Conservation (phyloP, 306 rosid species). For the Lithocarpus polystachyus region DNA sequence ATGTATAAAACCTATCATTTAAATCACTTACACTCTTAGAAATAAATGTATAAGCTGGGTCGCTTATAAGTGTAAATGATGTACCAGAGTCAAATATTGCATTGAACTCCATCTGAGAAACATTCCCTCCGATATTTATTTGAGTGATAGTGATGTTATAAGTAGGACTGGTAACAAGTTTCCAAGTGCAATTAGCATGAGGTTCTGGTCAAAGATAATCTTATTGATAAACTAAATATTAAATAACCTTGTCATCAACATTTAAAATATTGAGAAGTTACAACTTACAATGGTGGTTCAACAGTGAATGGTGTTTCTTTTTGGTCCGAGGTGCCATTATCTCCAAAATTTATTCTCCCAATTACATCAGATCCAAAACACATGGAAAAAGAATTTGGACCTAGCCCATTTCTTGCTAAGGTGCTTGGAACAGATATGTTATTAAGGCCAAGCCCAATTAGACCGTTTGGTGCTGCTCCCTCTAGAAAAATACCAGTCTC, state of each 20-base stretch:
- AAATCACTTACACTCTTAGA: constrained; percentile 50
- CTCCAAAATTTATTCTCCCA: constrained; percentile 89
- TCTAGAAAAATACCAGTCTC: constrained; percentile 66
- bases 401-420: constrained; percentile 59
- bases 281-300: constrained; percentile 42
- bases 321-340: constrained; percentile 55
- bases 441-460: constrained; percentile 79
- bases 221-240: neutral
- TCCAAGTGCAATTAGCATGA: neutral
- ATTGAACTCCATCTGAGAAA: constrained; percentile 39
- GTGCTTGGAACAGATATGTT: constrained; percentile 68
- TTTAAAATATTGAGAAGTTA: neutral
- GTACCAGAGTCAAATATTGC: constrained; percentile 85
- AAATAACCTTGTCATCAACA: neutral
- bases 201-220: neutral
- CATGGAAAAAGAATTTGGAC: constrained; percentile 83
- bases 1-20: constrained; percentile 5
- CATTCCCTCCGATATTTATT: constrained; percentile 41
- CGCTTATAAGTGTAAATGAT: constrained; percentile 69
- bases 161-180: constrained; percentile 49
- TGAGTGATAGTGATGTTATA: constrained; percentile 72
- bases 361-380: constrained; percentile 60
- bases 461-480: constrained; percentile 77
- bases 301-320: constrained; percentile 68
- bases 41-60: constrained; percentile 69